Evolutionary conservation across 1,284 basidiomycete species (phyloP), one percentile per base, ranked within the genome.

Genomic region (Trichosporon coremiiforme): DNA sequence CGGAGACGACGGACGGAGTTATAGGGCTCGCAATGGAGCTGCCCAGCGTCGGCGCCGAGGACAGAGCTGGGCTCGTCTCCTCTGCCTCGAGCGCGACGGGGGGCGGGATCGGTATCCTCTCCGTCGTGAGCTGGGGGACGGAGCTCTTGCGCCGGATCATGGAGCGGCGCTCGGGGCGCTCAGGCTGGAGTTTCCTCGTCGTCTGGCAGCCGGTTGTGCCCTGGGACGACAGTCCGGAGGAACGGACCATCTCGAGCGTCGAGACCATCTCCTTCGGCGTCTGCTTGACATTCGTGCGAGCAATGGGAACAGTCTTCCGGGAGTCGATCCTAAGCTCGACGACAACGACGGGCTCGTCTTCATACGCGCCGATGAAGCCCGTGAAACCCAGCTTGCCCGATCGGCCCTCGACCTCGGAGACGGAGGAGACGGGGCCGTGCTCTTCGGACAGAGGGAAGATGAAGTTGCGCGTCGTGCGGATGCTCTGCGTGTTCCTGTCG

Each of bases 391-490:
- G 29, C 29, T 33, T 17, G 7, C 57, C 57, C 13, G 29, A 33
- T 12, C 15, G 13, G 15, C 57, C 57, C 17, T 60, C 15, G 2
- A 60, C 31, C 3, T 31, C 29, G 4, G 29, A 5, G 2, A 13
- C 57, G 57, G 15, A 29, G 5, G 57, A 60, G 29, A 33, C 57
- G 2, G 57, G 57, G 29, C 57, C 57, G 3, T 60, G 13, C 57
- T 60, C 57, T 31, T 60, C 57, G 31, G 13, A 17, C 57, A 60
- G 31, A 1, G 57, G 57, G 31, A 60, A 60, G 31, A 60, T 60
- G 57, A 60, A 60, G 29, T 60, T 60, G 57, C 57, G 57, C 15
- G 57, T 35, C 31, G 57, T 60, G 13, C 57, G 57, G 31, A 60
- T 60, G 29, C 29, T 33, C 57, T 33, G 57, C 57, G 35, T 60